phyloP scores from a whole-genome alignment of 78 protist genomes.

The slime mould (Dictyostelium discoideum) region DNA sequence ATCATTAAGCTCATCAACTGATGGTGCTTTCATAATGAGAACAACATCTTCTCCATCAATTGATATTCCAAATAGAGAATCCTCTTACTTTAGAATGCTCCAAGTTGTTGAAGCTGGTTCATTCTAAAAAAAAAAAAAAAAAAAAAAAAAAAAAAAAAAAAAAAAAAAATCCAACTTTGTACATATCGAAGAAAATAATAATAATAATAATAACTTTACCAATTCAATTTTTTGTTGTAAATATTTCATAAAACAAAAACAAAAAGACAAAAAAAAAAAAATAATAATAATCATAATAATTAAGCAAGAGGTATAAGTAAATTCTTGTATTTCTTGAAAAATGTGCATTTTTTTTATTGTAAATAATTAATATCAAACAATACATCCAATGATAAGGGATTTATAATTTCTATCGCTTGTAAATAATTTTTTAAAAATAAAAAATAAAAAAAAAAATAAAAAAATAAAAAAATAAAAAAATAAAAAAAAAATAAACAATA shows the following conservation, averaged over 20 bases:
- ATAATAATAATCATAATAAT: no score
- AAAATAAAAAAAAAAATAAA: neutral
- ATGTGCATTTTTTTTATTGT: neutral
- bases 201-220: neutral
- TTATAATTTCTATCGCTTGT: neutral
- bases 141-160: constrained; percentile 10
- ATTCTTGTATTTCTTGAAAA: neutral
- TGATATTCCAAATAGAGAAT: constrained; percentile 48
- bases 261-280: no score
- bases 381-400: no score
- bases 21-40: neutral
- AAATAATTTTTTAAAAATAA: neutral
- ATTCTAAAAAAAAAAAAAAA: constrained; percentile 6
- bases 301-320: neutral
- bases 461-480: neutral
- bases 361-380: no score
- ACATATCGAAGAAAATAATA: neutral
- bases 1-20: constrained; percentile 6
- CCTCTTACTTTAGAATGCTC: constrained; percentile 54
- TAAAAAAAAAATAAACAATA: no score
- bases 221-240: neutral
- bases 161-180: neutral
- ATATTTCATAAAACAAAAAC: neutral
- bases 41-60: constrained; percentile 11
- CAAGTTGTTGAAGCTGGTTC: constrained; percentile 60